phyloP scores from a whole-genome alignment of 164 flowering plant species.

The Taxillus chinensis region DNA sequence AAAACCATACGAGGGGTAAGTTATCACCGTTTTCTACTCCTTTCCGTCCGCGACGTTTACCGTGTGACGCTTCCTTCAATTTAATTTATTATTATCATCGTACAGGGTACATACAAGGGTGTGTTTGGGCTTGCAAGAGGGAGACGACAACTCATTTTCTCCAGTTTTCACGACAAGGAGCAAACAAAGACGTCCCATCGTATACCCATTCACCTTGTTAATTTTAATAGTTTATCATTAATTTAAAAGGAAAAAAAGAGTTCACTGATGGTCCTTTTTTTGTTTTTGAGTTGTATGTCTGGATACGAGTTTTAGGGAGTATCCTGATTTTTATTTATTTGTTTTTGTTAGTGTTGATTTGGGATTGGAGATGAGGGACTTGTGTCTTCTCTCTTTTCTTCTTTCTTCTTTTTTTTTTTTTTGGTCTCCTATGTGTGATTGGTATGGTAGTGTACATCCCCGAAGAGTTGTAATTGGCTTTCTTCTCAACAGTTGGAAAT shows the following conservation, averaged over 20 bases:
- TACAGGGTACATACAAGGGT: too few relatives aligned
- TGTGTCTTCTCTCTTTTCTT: conserved; percentile 8
- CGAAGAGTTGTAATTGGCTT: background rate
- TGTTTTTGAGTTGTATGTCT: conserved; percentile 18
- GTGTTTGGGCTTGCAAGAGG: too few relatives aligned
- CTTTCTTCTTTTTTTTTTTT: conserved; percentile 6
- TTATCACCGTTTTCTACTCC: background rate
- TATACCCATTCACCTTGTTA: conserved; percentile 19
- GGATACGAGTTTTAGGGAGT: conserved; percentile 75
- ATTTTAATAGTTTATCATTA: background rate
- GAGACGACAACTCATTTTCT: too few relatives aligned
- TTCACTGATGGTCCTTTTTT: too few relatives aligned
- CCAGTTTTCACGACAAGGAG: conserved; percentile 7
- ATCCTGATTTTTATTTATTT: conserved; percentile 37
- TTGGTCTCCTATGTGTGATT: background rate
- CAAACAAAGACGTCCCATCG: conserved; percentile 16
- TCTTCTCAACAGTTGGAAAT: background rate
- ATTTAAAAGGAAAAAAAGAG: too few relatives aligned
- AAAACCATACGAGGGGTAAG: background rate
- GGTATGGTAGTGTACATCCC: conserved; percentile 23
- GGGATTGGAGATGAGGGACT: conserved; percentile 6
- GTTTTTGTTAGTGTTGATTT: conserved; percentile 4
- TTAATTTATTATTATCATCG: too few relatives aligned
- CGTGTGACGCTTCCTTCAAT: background rate
- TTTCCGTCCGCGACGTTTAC: background rate